Conservation (phyloP, 331 rosid genomes). For the Prunus yedoensis region DNA sequence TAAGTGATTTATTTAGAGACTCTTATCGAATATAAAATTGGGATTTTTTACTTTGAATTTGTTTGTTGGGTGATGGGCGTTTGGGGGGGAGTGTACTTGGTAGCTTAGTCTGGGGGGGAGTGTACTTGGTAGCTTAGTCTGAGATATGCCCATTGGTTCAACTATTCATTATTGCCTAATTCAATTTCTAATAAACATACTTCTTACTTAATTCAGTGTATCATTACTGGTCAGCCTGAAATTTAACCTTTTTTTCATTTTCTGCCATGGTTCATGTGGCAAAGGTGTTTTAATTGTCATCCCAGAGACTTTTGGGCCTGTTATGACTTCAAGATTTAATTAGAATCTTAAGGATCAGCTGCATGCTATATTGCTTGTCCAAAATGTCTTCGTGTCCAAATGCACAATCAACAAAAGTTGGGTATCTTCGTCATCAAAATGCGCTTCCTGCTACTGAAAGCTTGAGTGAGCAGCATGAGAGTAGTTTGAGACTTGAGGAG, state of each 20-base stretch:
- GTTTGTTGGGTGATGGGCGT: too few relatives aligned
- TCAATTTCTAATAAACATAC: neutral
- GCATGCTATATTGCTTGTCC: constrained; percentile 18
- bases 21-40: neutral
- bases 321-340: constrained; percentile 12
- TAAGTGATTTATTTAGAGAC: neutral
- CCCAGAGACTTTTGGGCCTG: neutral
- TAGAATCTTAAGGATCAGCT: constrained; percentile 14
- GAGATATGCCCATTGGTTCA: neutral
- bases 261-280: constrained; percentile 11
- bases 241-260: neutral
- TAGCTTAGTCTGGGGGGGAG: too few relatives aligned
- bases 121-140: too few relatives aligned
- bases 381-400: constrained; percentile 46
- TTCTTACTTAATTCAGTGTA: neutral
- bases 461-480: constrained; percentile 30
- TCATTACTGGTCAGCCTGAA: neutral
- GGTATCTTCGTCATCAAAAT: constrained; percentile 23
- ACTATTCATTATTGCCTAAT: neutral
- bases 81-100: too few relatives aligned
- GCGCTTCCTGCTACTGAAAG: constrained; percentile 3
- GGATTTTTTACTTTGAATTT: neutral
- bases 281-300: neutral
- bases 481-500: constrained; percentile 38
- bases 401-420: constrained; percentile 35